Conservation (phyloP, 1,284 basidiomycete species). For the Ganoderma sp. region DNA sequence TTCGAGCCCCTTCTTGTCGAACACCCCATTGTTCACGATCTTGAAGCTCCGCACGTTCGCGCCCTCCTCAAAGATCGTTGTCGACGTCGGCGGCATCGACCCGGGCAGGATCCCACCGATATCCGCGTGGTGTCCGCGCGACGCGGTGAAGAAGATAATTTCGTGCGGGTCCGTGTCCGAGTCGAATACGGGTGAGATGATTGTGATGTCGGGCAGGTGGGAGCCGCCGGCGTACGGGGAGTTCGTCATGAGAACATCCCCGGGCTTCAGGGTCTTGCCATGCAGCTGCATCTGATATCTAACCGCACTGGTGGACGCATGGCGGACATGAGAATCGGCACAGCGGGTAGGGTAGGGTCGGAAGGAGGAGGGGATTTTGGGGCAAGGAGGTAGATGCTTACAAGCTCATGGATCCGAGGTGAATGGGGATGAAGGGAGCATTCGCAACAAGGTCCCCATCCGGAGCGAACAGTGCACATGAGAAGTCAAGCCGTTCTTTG, state of each 20-base stretch:
- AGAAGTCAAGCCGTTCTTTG: conserved; percentile 89
- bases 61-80: conserved; percentile 92
- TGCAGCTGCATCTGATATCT: conserved; percentile 88
- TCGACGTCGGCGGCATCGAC: conserved; percentile 94
- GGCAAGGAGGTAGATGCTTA: conserved; percentile 45
- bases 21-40: conserved; percentile 84
- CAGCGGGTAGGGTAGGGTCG: neutral
- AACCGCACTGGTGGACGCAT: conserved; percentile 67
- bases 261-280: conserved; percentile 71
- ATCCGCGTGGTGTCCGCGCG: conserved; percentile 88
- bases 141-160: conserved; percentile 93
- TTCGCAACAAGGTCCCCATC: conserved; percentile 92
- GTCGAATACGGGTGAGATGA: conserved; percentile 90
- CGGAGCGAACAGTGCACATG: conserved; percentile 89
- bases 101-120: conserved; percentile 80
- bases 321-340: neutral
- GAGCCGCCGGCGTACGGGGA: conserved; percentile 88
- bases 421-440: conserved; percentile 85
- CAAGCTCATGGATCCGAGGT: conserved; percentile 87
- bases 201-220: conserved; percentile 88
- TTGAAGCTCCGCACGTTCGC: conserved; percentile 94
- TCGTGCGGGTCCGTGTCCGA: conserved; percentile 51
- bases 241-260: conserved; percentile 92
- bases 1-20: conserved; percentile 77
- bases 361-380: neutral